Evolutionary conservation across 148 eudicot genomes (phyloP).

Genomic region (Chenopodium album): DNA sequence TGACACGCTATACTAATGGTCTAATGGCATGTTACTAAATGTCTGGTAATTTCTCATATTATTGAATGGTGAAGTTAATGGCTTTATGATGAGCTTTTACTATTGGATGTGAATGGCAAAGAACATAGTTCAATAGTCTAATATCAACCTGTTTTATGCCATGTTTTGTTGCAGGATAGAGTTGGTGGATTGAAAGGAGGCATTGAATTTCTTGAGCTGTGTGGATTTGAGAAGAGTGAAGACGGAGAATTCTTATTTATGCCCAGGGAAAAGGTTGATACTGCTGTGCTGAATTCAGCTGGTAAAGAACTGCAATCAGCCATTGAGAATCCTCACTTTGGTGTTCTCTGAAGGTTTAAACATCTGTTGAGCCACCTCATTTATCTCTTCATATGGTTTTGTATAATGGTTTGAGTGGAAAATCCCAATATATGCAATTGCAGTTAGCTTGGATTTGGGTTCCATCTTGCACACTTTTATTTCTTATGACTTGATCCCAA

Average conservation of each 20-base stretch:
- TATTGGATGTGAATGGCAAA: not conserved
- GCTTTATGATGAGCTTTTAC: not conserved
- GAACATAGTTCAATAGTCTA: not conserved
- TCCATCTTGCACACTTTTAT: not conserved
- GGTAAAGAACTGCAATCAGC: constrained; percentile 87
- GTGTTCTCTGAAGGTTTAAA: constrained; percentile 60
- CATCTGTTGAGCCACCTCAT: not conserved
- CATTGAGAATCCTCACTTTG: constrained; percentile 91
- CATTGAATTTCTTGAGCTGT: constrained; percentile 83
- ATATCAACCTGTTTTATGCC: not conserved
- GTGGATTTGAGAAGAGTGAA: constrained; percentile 85
- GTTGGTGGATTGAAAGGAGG: constrained; percentile 92
- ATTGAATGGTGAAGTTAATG: not conserved
- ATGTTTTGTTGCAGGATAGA: constrained; percentile 55
- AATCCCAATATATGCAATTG: not conserved
- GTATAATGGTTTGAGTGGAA: constrained; percentile 3
- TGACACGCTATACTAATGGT: not conserved
- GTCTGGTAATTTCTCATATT: not conserved
- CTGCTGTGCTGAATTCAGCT: constrained; percentile 69
- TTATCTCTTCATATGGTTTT: not conserved
- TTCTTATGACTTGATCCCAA: not conserved
- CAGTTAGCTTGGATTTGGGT: not conserved
- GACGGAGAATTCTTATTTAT: constrained; percentile 85
- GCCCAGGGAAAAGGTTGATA: constrained; percentile 75
- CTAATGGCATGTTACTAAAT: not conserved